Conservation (phyloP, 2,329 filamentous ascomycete genomes). For the Xylariaceae sp. region DNA sequence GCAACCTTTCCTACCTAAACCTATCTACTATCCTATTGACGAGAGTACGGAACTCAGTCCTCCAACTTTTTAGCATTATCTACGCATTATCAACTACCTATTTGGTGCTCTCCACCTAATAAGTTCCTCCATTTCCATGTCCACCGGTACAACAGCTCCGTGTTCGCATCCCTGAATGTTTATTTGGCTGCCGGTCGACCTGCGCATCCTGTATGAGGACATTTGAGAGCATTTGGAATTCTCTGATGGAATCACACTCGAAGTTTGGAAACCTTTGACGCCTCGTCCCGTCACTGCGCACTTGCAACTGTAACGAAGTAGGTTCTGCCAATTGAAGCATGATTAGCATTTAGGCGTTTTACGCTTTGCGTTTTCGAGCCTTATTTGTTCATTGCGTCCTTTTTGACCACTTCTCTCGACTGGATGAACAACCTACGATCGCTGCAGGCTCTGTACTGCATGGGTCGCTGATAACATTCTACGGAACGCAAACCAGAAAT, state of each 20-base stretch:
- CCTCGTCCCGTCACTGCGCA: constrained; percentile 12
- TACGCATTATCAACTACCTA: neutral
- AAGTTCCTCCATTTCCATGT: constrained; percentile 24
- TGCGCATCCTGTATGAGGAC: constrained; percentile 17
- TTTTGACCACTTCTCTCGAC: neutral
- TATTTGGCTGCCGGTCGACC: constrained; percentile 8
- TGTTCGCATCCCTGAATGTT: constrained; percentile 10
- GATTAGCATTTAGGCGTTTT: constrained; percentile 9
- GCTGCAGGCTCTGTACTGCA: constrained; percentile 25
- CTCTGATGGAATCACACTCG: constrained; percentile 10
- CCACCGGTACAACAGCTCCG: constrained; percentile 16
- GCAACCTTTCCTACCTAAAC: neutral
- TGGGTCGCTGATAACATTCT: constrained; percentile 24
- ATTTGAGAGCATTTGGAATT: constrained; percentile 27
- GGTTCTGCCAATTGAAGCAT: constrained; percentile 10
- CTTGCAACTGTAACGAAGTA: constrained; percentile 1
- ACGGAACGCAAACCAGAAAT: constrained; percentile 14
- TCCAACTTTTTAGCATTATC: no score
- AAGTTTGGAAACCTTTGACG: neutral
- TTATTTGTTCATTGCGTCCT: neutral
- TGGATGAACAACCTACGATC: constrained; percentile 24
- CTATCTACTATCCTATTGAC: neutral
- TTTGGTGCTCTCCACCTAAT: neutral
- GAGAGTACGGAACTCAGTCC: constrained; percentile 1
- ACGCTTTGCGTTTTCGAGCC: constrained; percentile 2